These are phyloP conservation scores for Thinopyrum elongatum DNA, from an alignment of 176 grass and related monocot species.

Conservation along the genomic window DNA sequence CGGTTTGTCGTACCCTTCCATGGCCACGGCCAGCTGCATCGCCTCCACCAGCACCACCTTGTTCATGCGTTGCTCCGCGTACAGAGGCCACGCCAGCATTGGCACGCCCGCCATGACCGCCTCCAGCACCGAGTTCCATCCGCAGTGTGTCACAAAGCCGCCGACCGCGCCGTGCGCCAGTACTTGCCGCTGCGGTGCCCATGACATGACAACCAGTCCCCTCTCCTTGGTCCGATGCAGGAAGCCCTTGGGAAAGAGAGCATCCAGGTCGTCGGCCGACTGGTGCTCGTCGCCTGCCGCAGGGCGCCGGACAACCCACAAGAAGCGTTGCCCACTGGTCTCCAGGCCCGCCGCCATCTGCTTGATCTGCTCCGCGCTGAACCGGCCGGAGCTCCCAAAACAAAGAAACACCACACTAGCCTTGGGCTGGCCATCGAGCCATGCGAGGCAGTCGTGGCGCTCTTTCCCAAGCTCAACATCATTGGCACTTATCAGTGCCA, in stretches of 20 bases:
- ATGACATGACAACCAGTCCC: neutral
- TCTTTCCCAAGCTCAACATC: neutral
- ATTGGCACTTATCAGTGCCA: conserved; percentile 31
- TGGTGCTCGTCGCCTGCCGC: too few relatives aligned
- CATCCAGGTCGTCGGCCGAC: neutral
- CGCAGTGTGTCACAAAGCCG: conserved; percentile 59
- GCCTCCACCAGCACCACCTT: conserved; percentile 42
- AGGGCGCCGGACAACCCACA: conserved; percentile 37
- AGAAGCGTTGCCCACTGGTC: conserved; percentile 32
- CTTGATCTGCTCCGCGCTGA: conserved; percentile 33
- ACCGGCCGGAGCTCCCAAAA: conserved; percentile 41
- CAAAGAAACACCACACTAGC: conserved; percentile 49
- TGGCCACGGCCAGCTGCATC: conserved; percentile 21
- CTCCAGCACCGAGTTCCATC: conserved; percentile 47
- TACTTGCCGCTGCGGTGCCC: conserved; percentile 38
- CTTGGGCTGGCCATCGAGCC: conserved; percentile 41
- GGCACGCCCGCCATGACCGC: conserved; percentile 20
- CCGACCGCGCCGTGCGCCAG: conserved; percentile 21
- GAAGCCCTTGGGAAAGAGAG: conserved; percentile 33
- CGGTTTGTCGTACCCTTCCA: conserved; percentile 37
- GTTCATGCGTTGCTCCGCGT: conserved; percentile 43
- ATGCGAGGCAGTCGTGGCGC: neutral
- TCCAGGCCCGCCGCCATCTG: conserved; percentile 35
- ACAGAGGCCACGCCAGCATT: conserved; percentile 42
- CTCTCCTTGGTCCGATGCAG: conserved; percentile 16